Conservation (phyloP, 208 protist genomes). For the Trichomonas vaginalis region DNA sequence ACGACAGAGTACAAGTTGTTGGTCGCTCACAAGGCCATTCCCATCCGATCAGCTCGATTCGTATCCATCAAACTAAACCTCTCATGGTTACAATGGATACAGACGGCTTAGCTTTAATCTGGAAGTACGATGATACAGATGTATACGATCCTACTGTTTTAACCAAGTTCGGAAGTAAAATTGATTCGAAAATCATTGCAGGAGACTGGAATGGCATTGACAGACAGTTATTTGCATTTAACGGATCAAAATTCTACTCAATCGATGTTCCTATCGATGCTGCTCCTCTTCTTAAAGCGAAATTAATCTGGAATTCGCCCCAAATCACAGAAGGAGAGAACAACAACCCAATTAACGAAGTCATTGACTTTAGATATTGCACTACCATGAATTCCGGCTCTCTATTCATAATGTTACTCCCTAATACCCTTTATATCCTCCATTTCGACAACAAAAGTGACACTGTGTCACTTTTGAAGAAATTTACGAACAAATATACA, state of each 20-base stretch:
- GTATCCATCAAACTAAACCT: neutral
- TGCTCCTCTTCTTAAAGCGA: neutral
- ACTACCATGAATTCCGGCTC: neutral
- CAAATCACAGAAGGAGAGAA: neutral
- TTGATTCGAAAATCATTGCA: neutral
- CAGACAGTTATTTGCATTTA: neutral
- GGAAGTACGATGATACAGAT: neutral
- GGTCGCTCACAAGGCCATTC: neutral
- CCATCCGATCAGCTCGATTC: neutral
- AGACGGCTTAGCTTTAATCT: neutral
- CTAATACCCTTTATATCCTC: neutral
- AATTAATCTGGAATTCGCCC: neutral
- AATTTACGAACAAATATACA: neutral
- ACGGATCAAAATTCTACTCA: neutral
- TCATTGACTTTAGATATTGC: neutral
- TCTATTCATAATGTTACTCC: neutral
- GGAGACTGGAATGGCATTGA: neutral
- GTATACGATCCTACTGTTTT: neutral
- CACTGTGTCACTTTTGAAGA: neutral
- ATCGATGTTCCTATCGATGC: neutral
- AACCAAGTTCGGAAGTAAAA: neutral
- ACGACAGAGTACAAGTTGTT: neutral
- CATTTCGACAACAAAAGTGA: neutral
- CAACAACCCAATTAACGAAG: neutral
- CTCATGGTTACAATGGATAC: neutral